phyloP scores from a whole-genome alignment of 192 early-diverging fungal genomes.

The Endogone sp. region DNA sequence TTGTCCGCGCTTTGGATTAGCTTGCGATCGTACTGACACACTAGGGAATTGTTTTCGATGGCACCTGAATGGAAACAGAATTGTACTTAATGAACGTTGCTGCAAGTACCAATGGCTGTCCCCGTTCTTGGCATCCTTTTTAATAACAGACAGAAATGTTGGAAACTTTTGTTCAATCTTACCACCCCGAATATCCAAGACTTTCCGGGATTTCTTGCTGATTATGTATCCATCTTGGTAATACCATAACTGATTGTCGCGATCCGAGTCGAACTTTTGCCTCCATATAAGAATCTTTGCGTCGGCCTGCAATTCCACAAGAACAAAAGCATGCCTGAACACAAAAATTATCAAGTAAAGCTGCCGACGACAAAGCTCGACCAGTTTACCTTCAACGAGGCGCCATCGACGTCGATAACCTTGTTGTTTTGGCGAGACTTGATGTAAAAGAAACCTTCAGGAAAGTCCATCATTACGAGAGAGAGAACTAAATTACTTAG shows the following conservation, averaged over 20 bases:
- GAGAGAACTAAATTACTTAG: too few relatives aligned
- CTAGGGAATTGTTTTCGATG: background rate
- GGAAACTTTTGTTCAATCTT: background rate
- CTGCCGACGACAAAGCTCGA: background rate
- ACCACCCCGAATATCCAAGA: background rate
- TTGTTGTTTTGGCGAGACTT: conserved; percentile 8
- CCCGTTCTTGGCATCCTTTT: background rate
- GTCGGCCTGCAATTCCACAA: background rate
- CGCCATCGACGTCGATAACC: conserved; percentile 16
- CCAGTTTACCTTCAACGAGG: conserved; percentile 10
- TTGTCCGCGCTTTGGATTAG: conserved; percentile 5
- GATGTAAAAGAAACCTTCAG: conserved; percentile 21
- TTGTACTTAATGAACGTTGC: background rate
- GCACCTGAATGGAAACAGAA: conserved; percentile 3
- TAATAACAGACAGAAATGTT: background rate
- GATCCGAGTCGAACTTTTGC: background rate
- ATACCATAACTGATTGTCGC: conserved; percentile 1
- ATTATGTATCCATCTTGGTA: conserved; percentile 16
- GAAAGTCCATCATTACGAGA: background rate
- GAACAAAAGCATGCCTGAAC: background rate
- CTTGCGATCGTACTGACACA: conserved; percentile 22
- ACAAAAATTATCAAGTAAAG: background rate
- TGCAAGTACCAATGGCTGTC: too few relatives aligned
- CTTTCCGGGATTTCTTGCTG: conserved; percentile 16
- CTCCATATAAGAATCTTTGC: background rate